Evolutionary conservation across 768 basidiomycete species (phyloP), one percentile per base, ranked within the genome.

Genomic region (Macrolepiota fuliginosa): DNA sequence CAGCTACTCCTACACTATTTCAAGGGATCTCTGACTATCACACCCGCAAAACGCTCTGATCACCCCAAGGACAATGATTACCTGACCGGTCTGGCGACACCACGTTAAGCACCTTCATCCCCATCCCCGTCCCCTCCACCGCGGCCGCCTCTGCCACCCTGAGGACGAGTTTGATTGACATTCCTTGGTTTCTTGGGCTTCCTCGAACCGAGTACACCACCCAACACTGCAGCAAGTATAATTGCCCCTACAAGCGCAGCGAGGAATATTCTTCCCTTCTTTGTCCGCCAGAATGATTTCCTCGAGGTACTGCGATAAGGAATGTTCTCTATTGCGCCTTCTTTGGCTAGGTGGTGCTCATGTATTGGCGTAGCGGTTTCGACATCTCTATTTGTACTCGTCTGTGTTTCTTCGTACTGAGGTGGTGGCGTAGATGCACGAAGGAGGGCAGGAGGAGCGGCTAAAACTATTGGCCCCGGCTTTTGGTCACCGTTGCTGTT

Each of bases 141-240:
- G 7, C 7, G 29, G 3, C 29, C 29, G 7, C 29, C 29, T 7
- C 29, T 7, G 3, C 29, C 29, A 32, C 7, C 7, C 29, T 32
- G 29, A 32, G 29, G 29, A 10, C 19, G 42, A 7, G 13, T 19
- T 15, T 1, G 42, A 3, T 54, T 35, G 32, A 7, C 17, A 1
- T 37, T 7, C 10, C 4, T 12, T 15, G 22, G 17, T 13, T 24
- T 40, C 5, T 13, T 25, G 37, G 29, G 2, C 12, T 24, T 54
- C 42, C 45, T 45, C 3, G 63, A 61, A n/a, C 56, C 60, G 19
- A 64, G 50, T 6, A 64, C 63, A 6, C 60, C 60, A 9, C 63
- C 60, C 2, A 62, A 32, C 25, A 62, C 51, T 12, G 56, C 63
- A 5, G 51, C 60, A 10, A 62, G 27, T 32, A 64, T 54, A 19